These are phyloP conservation scores for Porphyrellus cyaneotinctus DNA, from an alignment of 768 basidiomycete genomes.

Conservation along the genomic window DNA sequence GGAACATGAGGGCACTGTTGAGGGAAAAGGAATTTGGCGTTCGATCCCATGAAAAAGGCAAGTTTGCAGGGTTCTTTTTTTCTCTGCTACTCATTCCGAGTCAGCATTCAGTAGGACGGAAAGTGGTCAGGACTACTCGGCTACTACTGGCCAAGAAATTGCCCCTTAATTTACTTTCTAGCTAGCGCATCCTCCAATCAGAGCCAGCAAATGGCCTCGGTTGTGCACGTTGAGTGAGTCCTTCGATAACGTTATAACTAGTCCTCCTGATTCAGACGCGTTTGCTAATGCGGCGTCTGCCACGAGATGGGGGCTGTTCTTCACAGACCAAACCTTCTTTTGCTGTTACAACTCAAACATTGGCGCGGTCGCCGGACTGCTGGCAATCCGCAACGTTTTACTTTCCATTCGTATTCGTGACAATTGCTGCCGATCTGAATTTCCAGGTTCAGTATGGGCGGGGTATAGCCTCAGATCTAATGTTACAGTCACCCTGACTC, in stretches of 20 bases:
- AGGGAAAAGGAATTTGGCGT: neutral
- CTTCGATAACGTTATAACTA: no score
- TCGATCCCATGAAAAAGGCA: neutral
- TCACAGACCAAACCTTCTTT: neutral
- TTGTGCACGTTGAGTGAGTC: no score
- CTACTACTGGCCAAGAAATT: no score
- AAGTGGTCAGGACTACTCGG: no score
- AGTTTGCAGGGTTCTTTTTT: neutral
- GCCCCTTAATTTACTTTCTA: no score
- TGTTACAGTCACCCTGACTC: neutral
- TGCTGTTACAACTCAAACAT: neutral
- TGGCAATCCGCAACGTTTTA: neutral
- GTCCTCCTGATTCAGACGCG: no score
- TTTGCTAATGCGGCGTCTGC: constrained; percentile 1
- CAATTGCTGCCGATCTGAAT: neutral
- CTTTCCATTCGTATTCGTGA: constrained; percentile 1
- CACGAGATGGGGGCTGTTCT: constrained; percentile 1
- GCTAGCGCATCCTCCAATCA: no score
- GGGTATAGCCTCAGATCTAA: neutral
- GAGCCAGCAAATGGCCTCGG: no score
- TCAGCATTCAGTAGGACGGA: no score
- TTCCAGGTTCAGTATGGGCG: neutral
- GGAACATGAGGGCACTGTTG: neutral
- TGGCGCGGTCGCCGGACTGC: neutral
- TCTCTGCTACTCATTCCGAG: neutral